Evolutionary conservation across 176 grass and related monocot species (phyloP), one percentile per base, ranked within the genome.

Genomic region (Triticum monococcum): DNA sequence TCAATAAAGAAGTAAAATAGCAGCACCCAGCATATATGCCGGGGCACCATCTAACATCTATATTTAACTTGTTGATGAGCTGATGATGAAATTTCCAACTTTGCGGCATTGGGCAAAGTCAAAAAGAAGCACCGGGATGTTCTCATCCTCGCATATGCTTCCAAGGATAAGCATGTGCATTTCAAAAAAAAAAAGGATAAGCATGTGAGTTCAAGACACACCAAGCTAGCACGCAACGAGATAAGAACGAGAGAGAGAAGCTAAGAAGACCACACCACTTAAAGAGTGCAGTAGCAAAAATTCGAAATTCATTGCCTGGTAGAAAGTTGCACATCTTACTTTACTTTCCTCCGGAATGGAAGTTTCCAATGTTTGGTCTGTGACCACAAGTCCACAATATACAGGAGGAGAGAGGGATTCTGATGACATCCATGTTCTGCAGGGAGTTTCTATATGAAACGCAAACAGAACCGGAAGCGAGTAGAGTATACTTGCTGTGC

Each of bases 101-200:
- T 85, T 75, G 71, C 20, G 14, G 60, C 69, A 48, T 52, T 35
- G 17, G 2, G 6, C 65, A 4, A 18, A 68, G 68, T 43, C 43
- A 57, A 59, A 59, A 59, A 41, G 68, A 48, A 8, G 23, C 30
- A 24, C 56, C 16, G 56, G 56, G 33, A 17, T 32, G 35, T 22
- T 52, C 26, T 75, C 18, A 85, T 81, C 77, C 25, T 68, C 48
- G 12, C 60, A 89, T 68, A 48, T 56, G 45, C 74, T 32, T 85
- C 8, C 5, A 5, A 33, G 31, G 73, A 85, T 60, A 78, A 79
- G 63, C 84, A 69, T 57, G 45, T 2, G 14, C n/a, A n/a, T n/a
- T n/a, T n/a, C n/a, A n/a, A n/a, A n/a, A n/a, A n/a, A n/a, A n/a
- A n/a, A n/a, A n/a, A n/a, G n/a, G n/a, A n/a, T n/a, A 78, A 78